Evolutionary conservation across 1,139 yeast genomes (phyloP), one percentile per base, ranked within the genome.

Genomic region (Taiozyma sp.): DNA sequence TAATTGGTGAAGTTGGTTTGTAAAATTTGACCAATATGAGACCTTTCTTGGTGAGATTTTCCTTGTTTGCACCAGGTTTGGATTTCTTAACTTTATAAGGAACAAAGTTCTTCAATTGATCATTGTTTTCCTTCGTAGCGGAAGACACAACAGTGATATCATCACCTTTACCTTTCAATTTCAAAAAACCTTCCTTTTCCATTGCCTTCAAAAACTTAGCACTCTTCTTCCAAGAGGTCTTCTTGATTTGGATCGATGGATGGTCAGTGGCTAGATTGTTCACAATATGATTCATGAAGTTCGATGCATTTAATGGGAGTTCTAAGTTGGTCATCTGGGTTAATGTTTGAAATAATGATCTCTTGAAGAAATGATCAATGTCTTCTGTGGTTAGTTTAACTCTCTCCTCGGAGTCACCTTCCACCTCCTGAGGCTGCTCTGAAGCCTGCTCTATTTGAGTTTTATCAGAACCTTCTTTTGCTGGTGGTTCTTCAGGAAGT

Each of bases 181-280:
- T 79, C 29, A 89, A 57, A 52, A 84, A 79, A 1, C 81, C 81
- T 48, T 77, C 75, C 64, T 90, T 92, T 57, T 87, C 96, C 84
- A 91, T 89, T 6, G 87, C 83, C 64, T 90, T 92, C 51, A 92
- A 71, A 62, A 84, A 90, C 67, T 91, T 92, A 23, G 92, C 78
- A 1, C 95, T 82, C 64, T 93, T 93, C 66, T 87, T 91, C 96
- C 96, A 92, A 4, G 92, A 81, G 0, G 97, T 84, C 61, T 83
- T 85, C 67, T 91, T 92, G 61, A 93, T 79, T 54, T 79, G 83
- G 44, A 89, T 79, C 45, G 74, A 75, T n/a, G 70, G 49, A 54
- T 70, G 72, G 56, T 80, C 81, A 43, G 69, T 68, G 0, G 96
- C 96, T n/a, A 92, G 70, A 65, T 90, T 88, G 50, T 80, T 83